Evolutionary conservation across 305 asterid species (phyloP).

Genomic region (Vinca major): DNA sequence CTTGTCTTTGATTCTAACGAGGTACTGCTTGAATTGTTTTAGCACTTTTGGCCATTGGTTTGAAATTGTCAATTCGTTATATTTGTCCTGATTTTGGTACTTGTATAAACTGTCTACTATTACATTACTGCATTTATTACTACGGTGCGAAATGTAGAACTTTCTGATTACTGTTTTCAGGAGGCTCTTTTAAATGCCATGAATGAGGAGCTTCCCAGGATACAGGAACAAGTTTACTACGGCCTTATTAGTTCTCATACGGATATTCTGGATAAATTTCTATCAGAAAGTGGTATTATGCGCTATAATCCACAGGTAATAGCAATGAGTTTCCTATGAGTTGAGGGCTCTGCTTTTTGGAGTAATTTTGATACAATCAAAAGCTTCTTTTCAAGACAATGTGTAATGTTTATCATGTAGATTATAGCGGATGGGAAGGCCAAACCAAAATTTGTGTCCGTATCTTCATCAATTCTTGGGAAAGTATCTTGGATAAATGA

Average conservation of each 20-base stretch:
- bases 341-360: slow-evolving; percentile 1
- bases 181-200: slow-evolving; percentile 85
- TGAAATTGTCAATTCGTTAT: not conserved
- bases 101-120: not conserved
- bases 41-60: not conserved
- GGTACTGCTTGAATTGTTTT: slow-evolving; percentile 34
- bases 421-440: slow-evolving; percentile 79
- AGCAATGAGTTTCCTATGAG: slow-evolving; percentile 15
- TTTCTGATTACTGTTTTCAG: slow-evolving; percentile 43
- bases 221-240: slow-evolving; percentile 97
- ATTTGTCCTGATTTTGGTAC: not conserved
- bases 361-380: not conserved
- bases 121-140: not conserved
- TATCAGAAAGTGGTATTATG: slow-evolving; percentile 77
- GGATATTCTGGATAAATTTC: slow-evolving; percentile 76
- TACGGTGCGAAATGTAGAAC: slow-evolving; percentile 8
- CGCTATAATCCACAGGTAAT: slow-evolving; percentile 92
- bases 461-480: slow-evolving; percentile 52
- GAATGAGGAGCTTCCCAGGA: slow-evolving; percentile 93
- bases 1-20: slow-evolving; percentile 81
- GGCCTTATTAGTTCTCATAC: slow-evolving; percentile 86
- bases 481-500: slow-evolving; percentile 56
- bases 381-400: slow-evolving; percentile 6
- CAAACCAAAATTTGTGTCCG: slow-evolving; percentile 72
- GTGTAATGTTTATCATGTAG: slow-evolving; percentile 38